Base-by-base conservation (phyloP, 352 stramenopile species). In the Elongisporangium prolatum region DNA sequence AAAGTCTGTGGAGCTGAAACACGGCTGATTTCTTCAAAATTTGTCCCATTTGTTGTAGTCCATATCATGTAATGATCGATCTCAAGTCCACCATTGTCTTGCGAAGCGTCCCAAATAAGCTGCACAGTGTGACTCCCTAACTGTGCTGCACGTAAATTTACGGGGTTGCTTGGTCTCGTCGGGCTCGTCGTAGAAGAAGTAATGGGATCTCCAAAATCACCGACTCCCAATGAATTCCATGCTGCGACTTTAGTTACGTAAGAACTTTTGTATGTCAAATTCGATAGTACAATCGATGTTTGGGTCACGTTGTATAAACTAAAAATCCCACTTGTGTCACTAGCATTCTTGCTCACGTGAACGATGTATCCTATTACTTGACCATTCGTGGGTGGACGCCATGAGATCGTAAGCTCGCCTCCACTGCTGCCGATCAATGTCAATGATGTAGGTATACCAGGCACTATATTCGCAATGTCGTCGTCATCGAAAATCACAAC, bases 401-500 rank as follows among this genome's bases (percentile, higher is more conserved):
- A 38, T 44, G 34, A 44, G 4, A 44, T 17, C 34, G 34, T 17
- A 17, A 89, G 63, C 49, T 86, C 75, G 2, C 80, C 80, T 50
- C 80, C 80, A 14, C 71, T 89, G 14, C 48, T 48, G 2, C 21
- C 61, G 61, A 1, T 56, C 48, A 28, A 68, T 17, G 1, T 55
- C 9, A 11, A 76, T 14, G n/a, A 48, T 21, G 0, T 48, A 2
- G 71, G 61, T 25, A 48, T 54, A 2, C 18, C 24, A 1, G 80
- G 75, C 1, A 85, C 49, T 5, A 57, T 49, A 21, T 61, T 71
- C 11, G 52, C 58, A 13, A 68, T 25, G 38, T 69, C 71, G 52
- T 89, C 80, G 22, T 89, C 71, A 18, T 89, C 80, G 4, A 63
- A 21, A 37, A 89, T 74, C 1, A 61, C 54, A 10, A 89, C 38